phyloP scores from a whole-genome alignment of 495 filamentous ascomycete genomes.

The Opeltia flavorubescens region DNA sequence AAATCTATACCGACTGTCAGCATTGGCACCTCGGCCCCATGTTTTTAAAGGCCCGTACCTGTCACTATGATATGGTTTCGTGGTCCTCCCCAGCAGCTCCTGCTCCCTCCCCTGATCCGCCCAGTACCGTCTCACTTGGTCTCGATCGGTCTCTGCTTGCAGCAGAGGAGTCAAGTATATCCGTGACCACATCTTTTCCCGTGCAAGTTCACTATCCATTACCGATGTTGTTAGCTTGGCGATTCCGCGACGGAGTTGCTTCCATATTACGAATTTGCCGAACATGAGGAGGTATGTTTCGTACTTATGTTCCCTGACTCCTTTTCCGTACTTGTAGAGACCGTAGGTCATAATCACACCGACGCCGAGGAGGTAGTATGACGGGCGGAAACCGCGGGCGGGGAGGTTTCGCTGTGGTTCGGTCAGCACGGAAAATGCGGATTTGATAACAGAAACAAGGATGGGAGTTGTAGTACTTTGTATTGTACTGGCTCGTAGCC shows the following conservation, averaged over 20 bases:
- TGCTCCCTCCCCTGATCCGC: constrained; percentile 84
- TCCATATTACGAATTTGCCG: too few relatives aligned
- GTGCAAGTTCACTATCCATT: constrained; percentile 62
- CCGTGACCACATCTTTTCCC: constrained; percentile 95
- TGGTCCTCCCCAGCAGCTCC: constrained; percentile 69
- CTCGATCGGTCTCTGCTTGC: constrained; percentile 91
- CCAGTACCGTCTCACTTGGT: constrained; percentile 70
- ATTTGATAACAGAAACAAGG: neutral
- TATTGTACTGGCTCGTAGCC: constrained; percentile 94
- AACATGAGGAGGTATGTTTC: constrained; percentile 18
- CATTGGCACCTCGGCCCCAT: neutral
- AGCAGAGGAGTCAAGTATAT: constrained; percentile 85
- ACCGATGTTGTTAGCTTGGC: neutral
- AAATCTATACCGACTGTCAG: constrained; percentile 31
- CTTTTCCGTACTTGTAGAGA: constrained; percentile 66
- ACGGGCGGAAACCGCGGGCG: constrained; percentile 75
- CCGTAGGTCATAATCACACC: constrained; percentile 71
- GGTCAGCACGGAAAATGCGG: neutral
- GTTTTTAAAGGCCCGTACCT: constrained; percentile 40
- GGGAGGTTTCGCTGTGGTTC: constrained; percentile 71
- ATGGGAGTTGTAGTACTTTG: constrained; percentile 43
- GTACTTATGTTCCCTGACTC: constrained; percentile 78
- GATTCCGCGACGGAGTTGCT: neutral
- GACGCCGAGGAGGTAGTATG: constrained; percentile 58
- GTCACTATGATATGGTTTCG: constrained; percentile 73